Conservation (phyloP, 164 flowering plant genomes). For the Brasenia schreberi region DNA sequence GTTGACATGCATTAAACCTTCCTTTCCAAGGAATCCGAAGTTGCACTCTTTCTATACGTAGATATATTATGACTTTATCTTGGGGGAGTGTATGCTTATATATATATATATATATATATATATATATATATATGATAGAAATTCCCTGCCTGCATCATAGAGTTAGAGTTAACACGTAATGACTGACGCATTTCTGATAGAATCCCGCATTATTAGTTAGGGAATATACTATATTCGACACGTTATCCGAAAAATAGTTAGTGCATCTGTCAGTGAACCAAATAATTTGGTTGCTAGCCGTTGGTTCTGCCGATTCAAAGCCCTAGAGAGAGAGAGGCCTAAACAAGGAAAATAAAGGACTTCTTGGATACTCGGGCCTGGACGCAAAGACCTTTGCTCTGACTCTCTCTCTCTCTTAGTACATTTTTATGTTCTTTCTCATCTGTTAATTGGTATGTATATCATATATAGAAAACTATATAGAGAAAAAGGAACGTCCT, state of each 20-base stretch:
- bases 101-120: no score
- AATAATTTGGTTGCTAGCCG: background rate
- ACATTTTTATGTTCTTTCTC: background rate
- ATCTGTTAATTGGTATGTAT: no score
- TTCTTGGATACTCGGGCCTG: background rate
- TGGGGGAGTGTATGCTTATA: no score
- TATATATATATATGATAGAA: no score
- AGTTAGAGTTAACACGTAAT: no score
- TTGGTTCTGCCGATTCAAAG: background rate
- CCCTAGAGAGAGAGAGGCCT: background rate
- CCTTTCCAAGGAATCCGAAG: no score
- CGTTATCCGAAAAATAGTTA: background rate
- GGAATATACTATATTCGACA: background rate
- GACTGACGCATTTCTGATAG: background rate
- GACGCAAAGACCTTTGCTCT: background rate
- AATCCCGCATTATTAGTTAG: no score
- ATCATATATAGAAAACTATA: no score
- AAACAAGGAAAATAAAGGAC: background rate
- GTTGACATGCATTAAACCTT: no score
- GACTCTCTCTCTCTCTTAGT: background rate
- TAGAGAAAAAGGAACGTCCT: background rate
- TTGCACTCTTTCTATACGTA: no score
- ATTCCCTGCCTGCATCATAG: no score
- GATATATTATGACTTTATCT: no score
- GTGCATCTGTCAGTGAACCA: background rate